Evolutionary conservation across 139 green algal genomes (phyloP), one percentile per base, ranked within the genome.

Genomic region (Chlamydomonas incerta): DNA sequence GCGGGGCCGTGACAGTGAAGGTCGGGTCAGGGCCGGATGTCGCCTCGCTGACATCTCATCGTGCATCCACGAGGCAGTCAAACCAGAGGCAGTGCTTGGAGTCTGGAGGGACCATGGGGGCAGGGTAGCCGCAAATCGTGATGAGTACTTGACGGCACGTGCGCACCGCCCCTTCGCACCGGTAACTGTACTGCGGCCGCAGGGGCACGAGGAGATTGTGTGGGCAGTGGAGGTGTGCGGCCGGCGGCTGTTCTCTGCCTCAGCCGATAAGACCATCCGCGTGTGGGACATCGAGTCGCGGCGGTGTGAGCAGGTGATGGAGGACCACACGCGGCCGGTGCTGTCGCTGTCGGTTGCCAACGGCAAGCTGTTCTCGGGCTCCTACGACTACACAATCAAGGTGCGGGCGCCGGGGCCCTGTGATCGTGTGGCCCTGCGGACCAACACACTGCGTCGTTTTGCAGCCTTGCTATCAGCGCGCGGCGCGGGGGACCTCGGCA

Each of bases 131-230:
- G n/a, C n/a, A n/a, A n/a, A n/a, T n/a, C n/a, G n/a, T n/a, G n/a
- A n/a, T n/a, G n/a, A n/a, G n/a, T n/a, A n/a, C n/a, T n/a, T n/a
- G n/a, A n/a, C n/a, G n/a, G n/a, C n/a, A n/a, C n/a, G n/a, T n/a
- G n/a, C n/a, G n/a, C n/a, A n/a, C n/a, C n/a, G n/a, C n/a, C n/a
- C n/a, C n/a, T n/a, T n/a, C n/a, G n/a, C n/a, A n/a, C n/a, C n/a
- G n/a, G n/a, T n/a, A n/a, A n/a, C n/a, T n/a, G n/a, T n/a, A n/a
- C n/a, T n/a, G n/a, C n/a, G n/a, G 3, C n/a, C 57, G 23, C 91
- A 98, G 91, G 97, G 96, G 1, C 97, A 99, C 83, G 94, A 98
- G 55, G 96, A 98, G 89, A 99, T 99, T 82, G 95, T 99, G 1
- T 99, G 97, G 97, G 96, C 96, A 20, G 91, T 98, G 24, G 95